A percentile compares a stretch with the other conserved stretches of the same genome.
Evolutionary conservation across 306 rosid genomes (phyloP).

Genomic region (Coriaria nepalensis): DNA sequence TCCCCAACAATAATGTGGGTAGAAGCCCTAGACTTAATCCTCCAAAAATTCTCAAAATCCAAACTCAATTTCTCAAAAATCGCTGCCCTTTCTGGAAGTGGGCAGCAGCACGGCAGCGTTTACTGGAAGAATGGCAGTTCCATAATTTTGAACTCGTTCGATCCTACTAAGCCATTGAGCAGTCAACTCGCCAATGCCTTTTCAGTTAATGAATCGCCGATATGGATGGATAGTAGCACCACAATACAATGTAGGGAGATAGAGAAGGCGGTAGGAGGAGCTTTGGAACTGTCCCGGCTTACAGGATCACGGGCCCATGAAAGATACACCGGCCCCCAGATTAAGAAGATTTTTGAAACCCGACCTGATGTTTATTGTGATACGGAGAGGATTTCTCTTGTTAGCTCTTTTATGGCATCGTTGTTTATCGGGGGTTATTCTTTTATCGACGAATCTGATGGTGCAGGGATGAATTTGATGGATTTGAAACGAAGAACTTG

Average conservation of each 20-base stretch:
- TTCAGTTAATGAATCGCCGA: constrained; percentile 52
- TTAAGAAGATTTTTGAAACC: constrained; percentile 54
- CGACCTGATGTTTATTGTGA: constrained; percentile 45
- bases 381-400: constrained; percentile 92
- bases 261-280: constrained; percentile 87
- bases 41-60: constrained; percentile 46
- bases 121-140: constrained; percentile 81
- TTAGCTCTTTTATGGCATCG: constrained; percentile 91
- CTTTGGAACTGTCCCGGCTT: constrained; percentile 55
- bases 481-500: constrained; percentile 58
- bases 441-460: constrained; percentile 80
- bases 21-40: constrained; percentile 77
- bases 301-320: constrained; percentile 84
- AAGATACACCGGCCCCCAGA: constrained; percentile 85
- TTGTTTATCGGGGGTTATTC: constrained; percentile 65
- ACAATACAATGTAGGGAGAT: constrained; percentile 61
- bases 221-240: constrained; percentile 97
- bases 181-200: constrained; percentile 59
- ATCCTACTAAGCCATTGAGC: constrained; percentile 38
- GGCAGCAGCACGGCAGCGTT: constrained; percentile 94
- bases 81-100: constrained; percentile 83
- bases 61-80: constrained; percentile 50
- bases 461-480: constrained; percentile 95
- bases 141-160: constrained; percentile 47
- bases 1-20: constrained; percentile 97